Conservation (phyloP, 2,329 filamentous ascomycete species). For the Lasiodiplodia citricola region DNA sequence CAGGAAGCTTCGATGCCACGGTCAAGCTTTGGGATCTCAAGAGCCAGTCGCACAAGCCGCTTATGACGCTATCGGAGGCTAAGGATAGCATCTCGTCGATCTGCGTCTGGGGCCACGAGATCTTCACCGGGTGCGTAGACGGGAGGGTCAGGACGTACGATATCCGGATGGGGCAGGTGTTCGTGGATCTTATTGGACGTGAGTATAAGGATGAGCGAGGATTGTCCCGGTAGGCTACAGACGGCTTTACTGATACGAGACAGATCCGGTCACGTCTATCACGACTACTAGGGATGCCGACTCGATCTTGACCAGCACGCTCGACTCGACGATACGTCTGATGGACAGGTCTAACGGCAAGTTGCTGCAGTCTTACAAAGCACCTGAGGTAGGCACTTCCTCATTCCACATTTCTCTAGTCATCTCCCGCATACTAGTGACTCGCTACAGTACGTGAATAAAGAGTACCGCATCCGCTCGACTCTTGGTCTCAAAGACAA, state of each 20-base stretch:
- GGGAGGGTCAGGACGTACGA: constrained; percentile 84
- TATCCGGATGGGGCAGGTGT: constrained; percentile 73
- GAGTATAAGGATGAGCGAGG: constrained; percentile 34
- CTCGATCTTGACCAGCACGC: constrained; percentile 72
- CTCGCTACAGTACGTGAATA: constrained; percentile 36
- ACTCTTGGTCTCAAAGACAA: constrained; percentile 77
- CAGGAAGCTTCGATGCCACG: constrained; percentile 73
- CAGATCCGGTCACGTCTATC: constrained; percentile 74
- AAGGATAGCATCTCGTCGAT: constrained; percentile 67
- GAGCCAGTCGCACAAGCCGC: constrained; percentile 58
- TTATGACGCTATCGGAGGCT: constrained; percentile 76
- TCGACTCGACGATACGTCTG: constrained; percentile 78
- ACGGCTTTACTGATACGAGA: not conserved
- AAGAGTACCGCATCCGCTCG: constrained; percentile 67
- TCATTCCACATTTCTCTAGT: not conserved
- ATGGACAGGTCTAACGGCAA: constrained; percentile 79
- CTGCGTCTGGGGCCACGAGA: constrained; percentile 52
- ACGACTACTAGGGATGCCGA: constrained; percentile 73
- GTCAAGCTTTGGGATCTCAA: constrained; percentile 68
- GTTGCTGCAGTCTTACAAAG: constrained; percentile 73
- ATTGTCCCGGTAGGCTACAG: not conserved
- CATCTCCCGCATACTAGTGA: not conserved
- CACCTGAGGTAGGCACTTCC: constrained; percentile 33
- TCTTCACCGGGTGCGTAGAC: constrained; percentile 82
- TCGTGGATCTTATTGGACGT: constrained; percentile 72